phyloP scores from a whole-genome alignment of 2,329 filamentous ascomycete species.

The Hymenoscyphus occultus region DNA sequence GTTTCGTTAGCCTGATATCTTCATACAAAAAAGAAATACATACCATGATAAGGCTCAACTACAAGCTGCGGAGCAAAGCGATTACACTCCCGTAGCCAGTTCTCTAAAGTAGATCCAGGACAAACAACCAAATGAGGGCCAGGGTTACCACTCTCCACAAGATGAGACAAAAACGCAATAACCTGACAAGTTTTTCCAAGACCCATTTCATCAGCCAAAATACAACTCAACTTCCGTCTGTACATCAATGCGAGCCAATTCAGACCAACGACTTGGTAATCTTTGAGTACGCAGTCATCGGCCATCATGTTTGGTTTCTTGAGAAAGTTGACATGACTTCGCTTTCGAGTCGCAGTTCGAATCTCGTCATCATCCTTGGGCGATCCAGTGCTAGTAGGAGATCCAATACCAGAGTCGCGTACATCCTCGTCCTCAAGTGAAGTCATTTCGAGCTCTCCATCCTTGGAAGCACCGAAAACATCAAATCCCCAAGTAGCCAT shows the following conservation, averaged over 20 bases:
- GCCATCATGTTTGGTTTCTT: constrained; percentile 73
- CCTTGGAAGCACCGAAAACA: constrained; percentile 56
- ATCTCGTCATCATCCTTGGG: constrained; percentile 41
- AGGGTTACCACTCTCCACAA: constrained; percentile 65
- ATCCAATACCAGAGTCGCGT: constrained; percentile 67
- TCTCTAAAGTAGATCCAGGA: constrained; percentile 89
- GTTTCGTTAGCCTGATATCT: constrained; percentile 10
- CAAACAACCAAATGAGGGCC: constrained; percentile 85
- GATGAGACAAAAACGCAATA: constrained; percentile 82
- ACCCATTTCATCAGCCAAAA: constrained; percentile 96
- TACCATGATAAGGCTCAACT: constrained; percentile 65
- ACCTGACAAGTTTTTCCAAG: constrained; percentile 96
- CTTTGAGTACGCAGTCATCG: constrained; percentile 74
- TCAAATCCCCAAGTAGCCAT: constrained; percentile 69
- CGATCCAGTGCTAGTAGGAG: constrained; percentile 46
- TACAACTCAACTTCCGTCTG: constrained; percentile 75
- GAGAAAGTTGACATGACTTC: constrained; percentile 32
- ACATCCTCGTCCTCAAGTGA: constrained; percentile 42
- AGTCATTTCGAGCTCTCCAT: constrained; percentile 57
- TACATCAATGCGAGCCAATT: constrained; percentile 92
- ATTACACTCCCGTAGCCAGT: constrained; percentile 89
- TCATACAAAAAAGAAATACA: not conserved
- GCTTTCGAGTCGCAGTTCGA: constrained; percentile 31
- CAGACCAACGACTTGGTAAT: constrained; percentile 89
- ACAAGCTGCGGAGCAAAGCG: constrained; percentile 77